These are phyloP conservation scores for Leccinum imitatum DNA, from an alignment of 768 basidiomycete species.

Conservation along the genomic window DNA sequence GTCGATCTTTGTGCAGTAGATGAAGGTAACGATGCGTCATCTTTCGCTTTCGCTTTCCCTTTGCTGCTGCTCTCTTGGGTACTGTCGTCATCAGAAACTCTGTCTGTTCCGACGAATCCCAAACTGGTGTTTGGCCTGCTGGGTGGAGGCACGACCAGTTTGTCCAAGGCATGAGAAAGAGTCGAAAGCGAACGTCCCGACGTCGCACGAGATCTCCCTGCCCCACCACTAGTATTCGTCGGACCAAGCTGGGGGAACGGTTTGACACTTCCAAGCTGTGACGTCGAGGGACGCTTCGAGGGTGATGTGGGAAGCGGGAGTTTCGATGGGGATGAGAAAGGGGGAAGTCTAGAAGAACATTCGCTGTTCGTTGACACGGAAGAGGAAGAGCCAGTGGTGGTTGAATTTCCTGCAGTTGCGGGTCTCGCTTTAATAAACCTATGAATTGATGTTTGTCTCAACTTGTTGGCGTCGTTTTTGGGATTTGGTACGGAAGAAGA, in stretches of 20 bases:
- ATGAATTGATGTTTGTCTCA: constrained; percentile 21
- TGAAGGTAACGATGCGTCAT: too few species aligned
- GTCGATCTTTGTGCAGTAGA: too few species aligned
- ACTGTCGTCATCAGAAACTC: constrained; percentile 8
- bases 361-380: constrained; percentile 9
- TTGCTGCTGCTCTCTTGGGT: constrained; percentile 7
- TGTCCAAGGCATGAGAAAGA: too few species aligned
- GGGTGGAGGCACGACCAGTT: too few species aligned
- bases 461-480: constrained; percentile 13
- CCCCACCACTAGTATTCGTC: neutral
- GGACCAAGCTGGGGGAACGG: constrained; percentile 8
- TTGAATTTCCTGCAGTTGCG: neutral
- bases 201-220: constrained; percentile 27
- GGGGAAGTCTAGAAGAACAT: constrained; percentile 10
- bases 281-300: constrained; percentile 17
- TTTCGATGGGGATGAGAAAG: constrained; percentile 24
- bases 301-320: constrained; percentile 25
- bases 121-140: too few species aligned
- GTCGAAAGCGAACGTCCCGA: constrained; percentile 18
- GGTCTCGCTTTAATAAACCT: constrained; percentile 22
- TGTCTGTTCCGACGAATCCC: constrained; percentile 44
- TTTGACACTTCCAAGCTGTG: constrained; percentile 6
- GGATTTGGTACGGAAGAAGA: constrained; percentile 10
- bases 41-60: constrained; percentile 5
- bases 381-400: neutral